Evolutionary conservation across 768 basidiomycete species (phyloP).

Genomic region (Polyporus arcularius): DNA sequence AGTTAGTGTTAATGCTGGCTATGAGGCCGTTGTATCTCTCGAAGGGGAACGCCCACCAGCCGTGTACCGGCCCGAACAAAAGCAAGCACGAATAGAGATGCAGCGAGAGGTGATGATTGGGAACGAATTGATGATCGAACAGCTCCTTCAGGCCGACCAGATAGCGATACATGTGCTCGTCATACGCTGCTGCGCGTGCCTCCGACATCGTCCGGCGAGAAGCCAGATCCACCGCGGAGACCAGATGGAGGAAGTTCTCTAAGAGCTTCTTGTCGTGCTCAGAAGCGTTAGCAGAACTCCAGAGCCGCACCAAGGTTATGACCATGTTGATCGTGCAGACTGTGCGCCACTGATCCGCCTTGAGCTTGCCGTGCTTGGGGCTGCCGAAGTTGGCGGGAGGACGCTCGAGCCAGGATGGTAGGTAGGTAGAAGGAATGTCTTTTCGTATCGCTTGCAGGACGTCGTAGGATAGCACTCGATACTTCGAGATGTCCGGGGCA

Average conservation of each 20-base stretch:
- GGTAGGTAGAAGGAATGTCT: background rate
- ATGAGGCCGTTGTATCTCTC: constrained; percentile 32
- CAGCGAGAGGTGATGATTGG: constrained; percentile 34
- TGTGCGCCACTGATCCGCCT: constrained; percentile 34
- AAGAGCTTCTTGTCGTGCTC: constrained; percentile 18
- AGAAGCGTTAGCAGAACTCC: constrained; percentile 25
- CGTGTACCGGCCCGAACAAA: constrained; percentile 33
- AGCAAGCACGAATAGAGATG: constrained; percentile 31
- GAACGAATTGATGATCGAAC: constrained; percentile 29
- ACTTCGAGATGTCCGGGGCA: no score
- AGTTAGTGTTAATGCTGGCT: constrained; percentile 28
- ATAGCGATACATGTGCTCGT: constrained; percentile 20
- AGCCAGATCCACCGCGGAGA: constrained; percentile 23
- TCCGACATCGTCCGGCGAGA: constrained; percentile 10
- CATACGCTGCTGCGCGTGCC: constrained; percentile 4
- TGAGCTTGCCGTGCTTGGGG: constrained; percentile 19
- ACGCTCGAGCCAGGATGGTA: constrained; percentile 20
- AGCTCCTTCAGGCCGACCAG: constrained; percentile 20
- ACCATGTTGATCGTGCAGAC: constrained; percentile 35
- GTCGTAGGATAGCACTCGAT: no score
- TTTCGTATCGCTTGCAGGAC: background rate
- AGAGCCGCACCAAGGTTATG: constrained; percentile 38
- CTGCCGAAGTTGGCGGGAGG: constrained; percentile 18
- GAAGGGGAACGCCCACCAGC: constrained; percentile 28
- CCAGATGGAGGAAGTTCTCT: constrained; percentile 32